Evolutionary conservation across 345 rosid genomes (phyloP).

Genomic region (Arabidopsis suecica): DNA sequence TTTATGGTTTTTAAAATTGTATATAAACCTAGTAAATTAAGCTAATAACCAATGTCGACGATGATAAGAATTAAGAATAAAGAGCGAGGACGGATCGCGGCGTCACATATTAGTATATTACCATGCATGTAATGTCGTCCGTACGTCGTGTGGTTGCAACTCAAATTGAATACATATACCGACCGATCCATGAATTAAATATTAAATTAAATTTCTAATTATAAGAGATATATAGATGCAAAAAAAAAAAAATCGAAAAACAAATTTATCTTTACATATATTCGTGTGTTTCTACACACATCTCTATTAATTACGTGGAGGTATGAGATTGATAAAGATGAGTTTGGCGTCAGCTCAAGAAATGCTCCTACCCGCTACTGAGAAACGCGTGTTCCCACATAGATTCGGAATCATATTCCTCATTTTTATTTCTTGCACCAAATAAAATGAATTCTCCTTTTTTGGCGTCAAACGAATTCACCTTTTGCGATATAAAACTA

Average conservation of each 20-base stretch:
- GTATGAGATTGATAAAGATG: conserved; percentile 22
- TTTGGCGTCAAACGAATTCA: conserved; percentile 14
- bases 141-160: conserved; percentile 19
- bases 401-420: conserved; percentile 43
- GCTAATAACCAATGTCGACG: not conserved
- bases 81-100: conserved; percentile 34
- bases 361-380: conserved; percentile 15
- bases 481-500: conserved; percentile 1
- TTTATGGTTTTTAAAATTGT: not conserved
- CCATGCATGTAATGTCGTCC: conserved; percentile 6
- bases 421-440: conserved; percentile 21
- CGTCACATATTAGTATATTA: conserved; percentile 13
- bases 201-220: not conserved
- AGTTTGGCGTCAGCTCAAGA: conserved; percentile 21
- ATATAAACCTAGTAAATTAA: not conserved
- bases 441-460: not conserved
- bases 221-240: not conserved
- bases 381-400: conserved; percentile 41
- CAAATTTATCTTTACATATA: not conserved
- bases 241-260: not conserved
- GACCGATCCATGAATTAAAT: not conserved
- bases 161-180: not conserved
- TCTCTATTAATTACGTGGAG: conserved; percentile 12
- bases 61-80: not conserved
- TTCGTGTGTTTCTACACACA: not conserved